Evolutionary conservation across 2,329 filamentous ascomycete species (phyloP).

Genomic region (Zymoseptoria ardabiliae): DNA sequence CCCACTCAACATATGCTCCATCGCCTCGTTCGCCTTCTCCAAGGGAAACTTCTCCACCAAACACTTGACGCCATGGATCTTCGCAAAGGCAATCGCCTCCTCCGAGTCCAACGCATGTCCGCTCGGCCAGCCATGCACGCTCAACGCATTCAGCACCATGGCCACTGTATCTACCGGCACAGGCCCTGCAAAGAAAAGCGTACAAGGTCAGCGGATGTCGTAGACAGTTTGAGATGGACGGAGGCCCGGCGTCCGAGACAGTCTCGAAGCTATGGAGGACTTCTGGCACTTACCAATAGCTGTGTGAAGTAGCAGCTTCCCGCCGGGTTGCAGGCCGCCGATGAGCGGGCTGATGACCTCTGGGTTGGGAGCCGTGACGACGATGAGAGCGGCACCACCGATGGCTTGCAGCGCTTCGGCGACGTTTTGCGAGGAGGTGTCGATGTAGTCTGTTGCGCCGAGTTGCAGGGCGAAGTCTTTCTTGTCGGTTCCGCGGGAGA

Average conservation of each 20-base stretch:
- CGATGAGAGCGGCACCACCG: slow-evolving; percentile 55
- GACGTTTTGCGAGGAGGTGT: slow-evolving; percentile 45
- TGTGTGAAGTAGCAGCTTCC: slow-evolving; percentile 55
- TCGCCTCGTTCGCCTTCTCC: slow-evolving; percentile 43
- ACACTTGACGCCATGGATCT: slow-evolving; percentile 43
- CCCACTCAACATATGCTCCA: slow-evolving; percentile 44
- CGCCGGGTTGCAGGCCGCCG: slow-evolving; percentile 46
- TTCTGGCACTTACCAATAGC: slow-evolving; percentile 30
- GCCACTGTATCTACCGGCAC: slow-evolving; percentile 37
- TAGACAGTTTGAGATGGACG: no score
- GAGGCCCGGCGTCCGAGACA: no score
- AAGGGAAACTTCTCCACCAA: slow-evolving; percentile 49
- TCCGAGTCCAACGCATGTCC: slow-evolving; percentile 48
- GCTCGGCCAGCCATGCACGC: slow-evolving; percentile 46
- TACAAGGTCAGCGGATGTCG: no score
- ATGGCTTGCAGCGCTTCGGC: slow-evolving; percentile 46
- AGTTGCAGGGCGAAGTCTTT: slow-evolving; percentile 47
- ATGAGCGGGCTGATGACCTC: slow-evolving; percentile 48
- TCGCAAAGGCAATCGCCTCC: slow-evolving; percentile 46
- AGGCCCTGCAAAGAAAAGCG: slow-evolving; percentile 17
- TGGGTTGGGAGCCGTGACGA: slow-evolving; percentile 57
- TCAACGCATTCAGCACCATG: slow-evolving; percentile 42
- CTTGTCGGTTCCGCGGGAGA: slow-evolving; percentile 45
- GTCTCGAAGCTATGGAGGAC: no score
- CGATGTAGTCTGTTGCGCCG: slow-evolving; percentile 52